phyloP scores from a whole-genome alignment of 805 yeast genomes.

The Sugiyamaella lignohabitans region DNA sequence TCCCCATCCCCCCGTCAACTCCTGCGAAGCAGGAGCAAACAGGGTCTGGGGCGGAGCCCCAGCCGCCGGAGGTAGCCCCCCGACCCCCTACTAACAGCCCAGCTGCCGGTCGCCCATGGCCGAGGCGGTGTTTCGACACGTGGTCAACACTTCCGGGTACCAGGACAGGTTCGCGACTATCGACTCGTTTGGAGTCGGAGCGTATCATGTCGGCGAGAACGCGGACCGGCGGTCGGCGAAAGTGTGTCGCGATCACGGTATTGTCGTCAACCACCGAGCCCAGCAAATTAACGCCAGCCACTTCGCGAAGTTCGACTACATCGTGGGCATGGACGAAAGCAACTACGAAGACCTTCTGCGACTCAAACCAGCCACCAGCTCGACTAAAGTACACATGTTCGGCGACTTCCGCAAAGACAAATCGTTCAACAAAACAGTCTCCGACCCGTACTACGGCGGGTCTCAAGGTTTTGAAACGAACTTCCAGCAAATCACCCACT shows the following conservation, averaged over 20 bases:
- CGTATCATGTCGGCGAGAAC: constrained; percentile 72
- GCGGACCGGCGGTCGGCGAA: constrained; percentile 73
- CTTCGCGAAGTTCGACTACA: constrained; percentile 46
- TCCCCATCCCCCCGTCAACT: neutral
- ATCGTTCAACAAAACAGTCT: constrained; percentile 51
- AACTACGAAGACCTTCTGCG: constrained; percentile 40
- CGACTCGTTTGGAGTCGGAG: constrained; percentile 87
- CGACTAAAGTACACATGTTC: constrained; percentile 42
- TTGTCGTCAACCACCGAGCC: constrained; percentile 68
- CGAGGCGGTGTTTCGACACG: constrained; percentile 76
- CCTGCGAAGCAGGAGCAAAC: neutral
- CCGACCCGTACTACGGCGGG: constrained; percentile 93
- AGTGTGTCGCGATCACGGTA: constrained; percentile 63
- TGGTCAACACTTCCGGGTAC: constrained; percentile 47
- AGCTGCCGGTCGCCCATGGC: constrained; percentile 98
- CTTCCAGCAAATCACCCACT: constrained; percentile 67
- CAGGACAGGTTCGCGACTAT: constrained; percentile 43
- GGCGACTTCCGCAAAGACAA: constrained; percentile 70
- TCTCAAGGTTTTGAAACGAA: constrained; percentile 72
- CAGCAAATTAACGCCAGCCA: constrained; percentile 76
- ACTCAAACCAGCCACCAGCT: constrained; percentile 36
- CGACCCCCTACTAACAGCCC: constrained; percentile 5
- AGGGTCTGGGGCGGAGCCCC: neutral
- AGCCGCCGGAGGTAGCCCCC: neutral
- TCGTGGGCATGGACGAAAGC: constrained; percentile 50